phyloP scores from a whole-genome alignment of 169 alveolate genomes.

The Eimeria necatrix region DNA sequence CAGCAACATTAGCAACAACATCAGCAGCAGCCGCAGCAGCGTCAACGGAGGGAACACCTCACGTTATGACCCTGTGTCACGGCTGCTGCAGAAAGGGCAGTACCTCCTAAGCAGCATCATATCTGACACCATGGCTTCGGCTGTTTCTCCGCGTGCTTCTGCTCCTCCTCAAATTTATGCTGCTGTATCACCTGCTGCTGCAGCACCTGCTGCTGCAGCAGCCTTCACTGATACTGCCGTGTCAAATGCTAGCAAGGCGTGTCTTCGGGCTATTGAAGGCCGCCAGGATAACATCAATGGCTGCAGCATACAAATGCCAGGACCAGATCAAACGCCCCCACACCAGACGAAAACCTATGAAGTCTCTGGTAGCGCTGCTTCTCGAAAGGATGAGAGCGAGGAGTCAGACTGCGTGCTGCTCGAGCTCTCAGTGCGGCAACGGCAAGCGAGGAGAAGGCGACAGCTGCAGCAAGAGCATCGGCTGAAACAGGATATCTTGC shows the following conservation, averaged over 20 bases:
- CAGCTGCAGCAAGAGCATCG: conserved; percentile 36
- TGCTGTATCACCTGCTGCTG: conserved; percentile 23
- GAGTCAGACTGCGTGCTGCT: conserved; percentile 8
- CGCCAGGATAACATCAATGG: no score
- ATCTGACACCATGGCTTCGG: background rate
- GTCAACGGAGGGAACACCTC: background rate
- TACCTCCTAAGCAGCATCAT: background rate
- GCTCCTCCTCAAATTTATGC: background rate
- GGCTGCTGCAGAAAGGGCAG: conserved; percentile 16
- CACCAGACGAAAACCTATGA: no score
- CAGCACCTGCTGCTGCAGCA: conserved; percentile 24
- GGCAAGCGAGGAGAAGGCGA: background rate
- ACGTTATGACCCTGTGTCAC: background rate
- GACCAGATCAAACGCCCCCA: no score
- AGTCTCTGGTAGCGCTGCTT: background rate
- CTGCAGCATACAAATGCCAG: no score
- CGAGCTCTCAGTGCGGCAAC: background rate
- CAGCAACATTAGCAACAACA: background rate
- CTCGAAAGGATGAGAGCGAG: background rate
- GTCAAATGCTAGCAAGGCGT: no score
- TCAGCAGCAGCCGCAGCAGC: conserved; percentile 32
- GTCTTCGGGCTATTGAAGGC: no score
- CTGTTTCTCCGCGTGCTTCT: background rate
- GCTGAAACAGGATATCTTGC: background rate
- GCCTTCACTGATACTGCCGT: background rate